These are phyloP conservation scores for Asterochloris erici DNA, from an alignment of 139 green algal genomes.

Conservation along the genomic window DNA sequence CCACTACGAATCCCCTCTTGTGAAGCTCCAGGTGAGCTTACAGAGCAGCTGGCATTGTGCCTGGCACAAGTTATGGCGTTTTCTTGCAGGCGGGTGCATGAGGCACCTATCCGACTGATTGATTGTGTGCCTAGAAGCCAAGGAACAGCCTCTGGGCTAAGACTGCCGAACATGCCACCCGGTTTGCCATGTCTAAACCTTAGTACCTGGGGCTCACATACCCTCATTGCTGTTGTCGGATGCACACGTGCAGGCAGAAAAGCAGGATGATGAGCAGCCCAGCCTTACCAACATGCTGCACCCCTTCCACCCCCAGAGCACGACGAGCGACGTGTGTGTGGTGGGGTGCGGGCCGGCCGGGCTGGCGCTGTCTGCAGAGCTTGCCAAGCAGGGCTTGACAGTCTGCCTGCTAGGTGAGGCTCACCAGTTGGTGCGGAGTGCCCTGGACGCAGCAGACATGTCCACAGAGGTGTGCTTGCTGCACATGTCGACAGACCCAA, in stretches of 20 bases:
- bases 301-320: conserved; percentile 17
- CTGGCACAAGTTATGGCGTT: neutral
- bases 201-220: neutral
- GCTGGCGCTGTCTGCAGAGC: conserved; percentile 80
- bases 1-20: conserved; percentile 53
- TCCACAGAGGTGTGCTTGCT: too few relatives aligned
- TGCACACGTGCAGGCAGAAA: conserved; percentile 47
- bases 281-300: conserved; percentile 47
- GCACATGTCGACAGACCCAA: too few relatives aligned
- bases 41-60: neutral
- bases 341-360: conserved; percentile 91
- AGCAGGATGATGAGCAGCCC: conserved; percentile 60
- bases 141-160: neutral
- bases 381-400: conserved; percentile 69
- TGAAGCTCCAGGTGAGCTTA: conserved; percentile 48
- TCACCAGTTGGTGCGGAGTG: neutral
- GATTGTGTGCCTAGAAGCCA: neutral
- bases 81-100: neutral
- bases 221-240: neutral
- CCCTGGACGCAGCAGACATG: neutral
- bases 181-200: neutral
- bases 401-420: conserved; percentile 64
- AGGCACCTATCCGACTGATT: neutral
- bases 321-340: conserved; percentile 59
- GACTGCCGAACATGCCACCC: neutral